phyloP scores from a whole-genome alignment of 495 filamentous ascomycete genomes.

The Neurospora hispaniola region DNA sequence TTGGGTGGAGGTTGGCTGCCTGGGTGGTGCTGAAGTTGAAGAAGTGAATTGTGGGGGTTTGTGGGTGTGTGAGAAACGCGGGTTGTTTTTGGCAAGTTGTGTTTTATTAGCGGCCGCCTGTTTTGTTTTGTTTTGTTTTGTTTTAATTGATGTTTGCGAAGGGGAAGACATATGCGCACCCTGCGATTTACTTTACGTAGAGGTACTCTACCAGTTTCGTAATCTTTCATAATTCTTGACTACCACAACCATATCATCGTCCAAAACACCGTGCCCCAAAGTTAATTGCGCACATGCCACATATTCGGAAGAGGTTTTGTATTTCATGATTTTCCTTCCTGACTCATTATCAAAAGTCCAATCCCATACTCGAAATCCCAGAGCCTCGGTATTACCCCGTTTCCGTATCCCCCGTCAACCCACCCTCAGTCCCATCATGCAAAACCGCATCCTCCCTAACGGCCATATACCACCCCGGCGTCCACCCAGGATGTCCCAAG shows the following conservation, averaged over 20 bases:
- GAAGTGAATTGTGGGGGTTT: slow-evolving; percentile 3
- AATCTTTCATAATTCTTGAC: too few relatives aligned
- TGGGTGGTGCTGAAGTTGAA: slow-evolving; percentile 30
- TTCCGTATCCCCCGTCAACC: neutral
- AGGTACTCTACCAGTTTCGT: too few relatives aligned
- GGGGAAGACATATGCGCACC: too few relatives aligned
- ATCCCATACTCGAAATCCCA: neutral
- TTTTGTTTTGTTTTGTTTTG: too few relatives aligned
- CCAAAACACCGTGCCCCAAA: too few relatives aligned
- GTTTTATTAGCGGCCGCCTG: neutral
- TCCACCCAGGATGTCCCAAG: slow-evolving; percentile 39
- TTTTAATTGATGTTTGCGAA: too few relatives aligned
- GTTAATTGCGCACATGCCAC: too few relatives aligned
- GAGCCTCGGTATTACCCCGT: neutral
- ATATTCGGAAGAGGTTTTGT: too few relatives aligned
- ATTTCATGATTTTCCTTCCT: too few relatives aligned
- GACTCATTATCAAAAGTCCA: neutral
- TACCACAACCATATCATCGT: too few relatives aligned
- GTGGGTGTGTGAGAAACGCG: too few relatives aligned
- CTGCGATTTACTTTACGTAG: too few relatives aligned
- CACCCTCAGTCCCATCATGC: neutral
- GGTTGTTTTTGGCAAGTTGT: neutral
- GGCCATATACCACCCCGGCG: slow-evolving; percentile 37
- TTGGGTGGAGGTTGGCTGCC: slow-evolving; percentile 55
- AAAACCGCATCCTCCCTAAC: slow-evolving; percentile 20